Conservation (phyloP, 2,329 filamentous ascomycete species). For the Malbranchea zuffiana region DNA sequence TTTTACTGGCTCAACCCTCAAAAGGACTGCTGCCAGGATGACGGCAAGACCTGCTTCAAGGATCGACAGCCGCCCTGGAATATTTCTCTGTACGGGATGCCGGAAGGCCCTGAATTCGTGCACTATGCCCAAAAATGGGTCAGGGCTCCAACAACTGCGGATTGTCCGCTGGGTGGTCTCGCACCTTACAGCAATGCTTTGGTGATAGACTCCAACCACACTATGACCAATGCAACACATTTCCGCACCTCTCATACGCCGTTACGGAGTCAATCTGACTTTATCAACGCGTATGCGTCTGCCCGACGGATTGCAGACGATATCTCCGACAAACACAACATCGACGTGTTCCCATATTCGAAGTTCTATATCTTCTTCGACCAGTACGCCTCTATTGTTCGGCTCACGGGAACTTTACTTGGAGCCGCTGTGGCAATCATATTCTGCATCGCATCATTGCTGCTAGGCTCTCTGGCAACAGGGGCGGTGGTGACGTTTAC, state of each 20-base stretch:
- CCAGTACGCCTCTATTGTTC: constrained; percentile 79
- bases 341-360: constrained; percentile 89
- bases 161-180: constrained; percentile 78
- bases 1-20: constrained; percentile 92
- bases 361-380: constrained; percentile 99
- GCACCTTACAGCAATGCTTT: constrained; percentile 80
- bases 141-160: constrained; percentile 62
- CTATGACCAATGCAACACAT: constrained; percentile 68
- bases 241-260: constrained; percentile 87
- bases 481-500: constrained; percentile 73
- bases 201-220: constrained; percentile 57
- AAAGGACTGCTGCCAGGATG: constrained; percentile 63
- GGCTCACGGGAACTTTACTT: constrained; percentile 66
- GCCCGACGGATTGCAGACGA: constrained; percentile 77
- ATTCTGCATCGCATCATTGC: constrained; percentile 62
- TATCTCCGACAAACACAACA: constrained; percentile 58
- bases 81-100: constrained; percentile 80
- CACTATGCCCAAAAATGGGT: constrained; percentile 78
- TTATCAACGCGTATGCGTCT: constrained; percentile 80
- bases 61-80: constrained; percentile 75
- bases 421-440: constrained; percentile 78
- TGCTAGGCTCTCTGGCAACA: constrained; percentile 75
- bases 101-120: constrained; percentile 82
- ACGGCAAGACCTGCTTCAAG: constrained; percentile 65
- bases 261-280: constrained; percentile 77